Conservation (phyloP, 1,139 yeast species). For the Yamadazyma spencermartinsiae region DNA sequence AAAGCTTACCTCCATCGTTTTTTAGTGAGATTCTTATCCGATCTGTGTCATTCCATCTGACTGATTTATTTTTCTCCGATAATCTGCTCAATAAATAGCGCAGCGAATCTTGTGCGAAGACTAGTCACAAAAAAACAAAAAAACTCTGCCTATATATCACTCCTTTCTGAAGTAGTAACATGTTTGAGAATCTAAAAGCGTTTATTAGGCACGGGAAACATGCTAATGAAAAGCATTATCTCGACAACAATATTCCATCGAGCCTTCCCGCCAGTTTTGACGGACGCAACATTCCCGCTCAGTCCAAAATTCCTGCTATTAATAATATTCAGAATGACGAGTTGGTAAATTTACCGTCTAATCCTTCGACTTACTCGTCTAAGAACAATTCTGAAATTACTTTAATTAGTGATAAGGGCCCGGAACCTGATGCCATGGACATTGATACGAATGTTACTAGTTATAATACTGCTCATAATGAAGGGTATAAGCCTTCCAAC, state of each 20-base stretch:
- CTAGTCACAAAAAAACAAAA: background rate
- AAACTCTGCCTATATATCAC: background rate
- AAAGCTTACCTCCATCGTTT: background rate
- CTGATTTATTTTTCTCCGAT: background rate
- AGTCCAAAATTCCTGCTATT: background rate
- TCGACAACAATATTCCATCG: conserved; percentile 3
- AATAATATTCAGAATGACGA: conserved; percentile 3
- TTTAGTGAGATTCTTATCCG: background rate
- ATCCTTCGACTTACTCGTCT: conserved; percentile 3
- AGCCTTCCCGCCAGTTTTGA: conserved; percentile 1
- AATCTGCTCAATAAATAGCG: background rate
- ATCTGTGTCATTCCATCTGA: too few species aligned
- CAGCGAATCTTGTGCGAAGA: background rate
- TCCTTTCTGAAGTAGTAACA: too few species aligned
- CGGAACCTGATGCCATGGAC: background rate
- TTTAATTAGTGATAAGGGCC: conserved; percentile 5
- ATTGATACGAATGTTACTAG: background rate
- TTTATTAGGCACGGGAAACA: conserved; percentile 84
- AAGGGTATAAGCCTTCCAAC: conserved; percentile 26
- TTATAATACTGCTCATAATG: background rate
- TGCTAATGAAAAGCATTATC: conserved; percentile 47
- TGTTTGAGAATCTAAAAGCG: conserved; percentile 68
- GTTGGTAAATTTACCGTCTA: conserved; percentile 9
- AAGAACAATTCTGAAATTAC: conserved; percentile 9
- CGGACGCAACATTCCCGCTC: background rate